Evolutionary conservation across 2,329 filamentous ascomycete species (phyloP), one percentile per base, ranked within the genome.

Genomic region (Botrytis aclada): DNA sequence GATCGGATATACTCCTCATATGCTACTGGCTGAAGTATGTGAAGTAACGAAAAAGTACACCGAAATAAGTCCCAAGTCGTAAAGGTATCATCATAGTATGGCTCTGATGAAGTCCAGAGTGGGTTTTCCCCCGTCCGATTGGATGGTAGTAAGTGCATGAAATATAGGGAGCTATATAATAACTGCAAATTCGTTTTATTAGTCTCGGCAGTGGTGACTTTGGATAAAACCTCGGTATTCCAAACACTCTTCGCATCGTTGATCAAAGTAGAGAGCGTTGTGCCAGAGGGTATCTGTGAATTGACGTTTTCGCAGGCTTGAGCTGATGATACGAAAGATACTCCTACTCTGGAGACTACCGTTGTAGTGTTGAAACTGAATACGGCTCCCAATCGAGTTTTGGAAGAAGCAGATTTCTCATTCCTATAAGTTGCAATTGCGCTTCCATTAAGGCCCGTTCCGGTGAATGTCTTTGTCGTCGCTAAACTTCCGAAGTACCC

Each of bases 121-220:
- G 90, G 90, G 74, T 93, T 93, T 79, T 93, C 91, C 0, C 89
- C 89, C 0, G 90, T 92, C 74, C 90, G 88, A 79, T 93, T 91
- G 0, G 89, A 90, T 0, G 90, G 74, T 34, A 74, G 29, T 16
- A 74, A 43, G 69, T 74, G 71, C 74, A 74, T 74, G 32, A 72
- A 90, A 78, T 93, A 93, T 47, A 93, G 79, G 0, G 89, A 89
- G 0, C 88, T 88, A 81, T 93, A 93, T 3, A 93, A 83, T 41
- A 92, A 83, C 67, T 85, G 83, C 12, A 92, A 82, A 64, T 88
- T 89, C 0, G 84, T 85, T 22, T 80, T 78, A 77, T 91, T 85
- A 10, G 84, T 86, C 66, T 88, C 87, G 0, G 85, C 86, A 0
- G 90, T 90, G 0, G 87, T 88, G 45, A 93, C 84, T 77, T 90